phyloP scores from a whole-genome alignment of 1,284 basidiomycete species.

The Papiliotrema terrestris region DNA sequence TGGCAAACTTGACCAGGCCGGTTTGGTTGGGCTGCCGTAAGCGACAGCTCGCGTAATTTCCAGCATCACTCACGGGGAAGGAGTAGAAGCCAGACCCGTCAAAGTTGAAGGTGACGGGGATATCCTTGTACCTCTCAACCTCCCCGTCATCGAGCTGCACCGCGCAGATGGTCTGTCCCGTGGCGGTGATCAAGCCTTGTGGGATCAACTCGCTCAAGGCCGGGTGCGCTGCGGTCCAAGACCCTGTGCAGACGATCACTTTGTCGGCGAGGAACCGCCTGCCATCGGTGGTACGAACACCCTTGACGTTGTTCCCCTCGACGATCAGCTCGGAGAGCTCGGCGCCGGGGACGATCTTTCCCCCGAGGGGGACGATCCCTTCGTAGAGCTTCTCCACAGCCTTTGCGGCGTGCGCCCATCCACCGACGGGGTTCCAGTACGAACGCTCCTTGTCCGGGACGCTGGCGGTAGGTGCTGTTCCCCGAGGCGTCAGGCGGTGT shows the following conservation, averaged over 20 bases:
- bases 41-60: too few relatives aligned
- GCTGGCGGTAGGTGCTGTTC: conserved; percentile 18
- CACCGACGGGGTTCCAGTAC: conserved; percentile 72
- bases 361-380: conserved; percentile 61
- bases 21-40: conserved; percentile 37
- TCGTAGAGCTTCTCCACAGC: conserved; percentile 61
- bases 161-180: conserved; percentile 68
- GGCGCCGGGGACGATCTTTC: conserved; percentile 59
- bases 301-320: conserved; percentile 53
- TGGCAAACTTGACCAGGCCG: conserved; percentile 52
- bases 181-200: conserved; percentile 21
- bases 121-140: conserved; percentile 58
- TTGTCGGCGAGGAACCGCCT: conserved; percentile 45
- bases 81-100: conserved; percentile 44
- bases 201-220: conserved; percentile 5
- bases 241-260: conserved; percentile 27
- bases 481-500: conserved; percentile 9
- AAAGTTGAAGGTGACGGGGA: conserved; percentile 59
- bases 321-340: conserved; percentile 53
- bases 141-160: conserved; percentile 71
- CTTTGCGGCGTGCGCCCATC: conserved; percentile 74
- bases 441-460: conserved; percentile 48
- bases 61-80: conserved; percentile 39
- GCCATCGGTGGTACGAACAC: conserved; percentile 65
- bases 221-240: neutral